Conservation (phyloP, 768 basidiomycete species). For the Auricularia sp. region DNA sequence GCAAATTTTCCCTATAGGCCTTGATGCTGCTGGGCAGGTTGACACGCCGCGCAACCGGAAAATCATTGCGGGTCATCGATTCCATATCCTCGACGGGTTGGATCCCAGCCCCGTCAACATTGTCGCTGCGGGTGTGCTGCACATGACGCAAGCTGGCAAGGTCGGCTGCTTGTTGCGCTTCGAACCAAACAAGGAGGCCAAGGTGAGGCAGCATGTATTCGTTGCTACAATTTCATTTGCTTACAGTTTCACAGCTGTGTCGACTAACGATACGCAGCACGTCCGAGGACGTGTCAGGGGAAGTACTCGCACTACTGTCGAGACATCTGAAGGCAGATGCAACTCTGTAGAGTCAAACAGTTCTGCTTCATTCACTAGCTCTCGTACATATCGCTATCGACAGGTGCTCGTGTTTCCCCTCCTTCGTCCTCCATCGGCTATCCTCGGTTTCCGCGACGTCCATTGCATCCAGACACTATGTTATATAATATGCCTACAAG, state of each 20-base stretch:
- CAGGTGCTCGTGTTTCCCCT: not conserved
- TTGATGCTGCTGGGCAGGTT: constrained; percentile 58
- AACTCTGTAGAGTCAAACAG: not conserved
- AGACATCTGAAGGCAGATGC: constrained; percentile 16
- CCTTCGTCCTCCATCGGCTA: not conserved
- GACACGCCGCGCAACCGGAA: constrained; percentile 64
- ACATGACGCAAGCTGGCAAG: constrained; percentile 85
- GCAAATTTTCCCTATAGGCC: constrained; percentile 66
- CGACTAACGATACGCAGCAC: constrained; percentile 91
- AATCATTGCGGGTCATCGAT: constrained; percentile 64
- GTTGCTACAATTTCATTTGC: not conserved
- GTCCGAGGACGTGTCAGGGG: constrained; percentile 75
- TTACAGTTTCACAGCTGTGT: constrained; percentile 50
- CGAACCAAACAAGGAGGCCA: constrained; percentile 93
- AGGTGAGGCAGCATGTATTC: constrained; percentile 39
- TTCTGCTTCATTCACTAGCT: not conserved
- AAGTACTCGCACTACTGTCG: constrained; percentile 48
- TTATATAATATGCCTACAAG: not conserved
- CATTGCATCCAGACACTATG: not conserved
- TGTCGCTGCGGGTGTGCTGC: constrained; percentile 92
- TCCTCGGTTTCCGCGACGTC: not conserved
- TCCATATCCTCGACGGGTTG: constrained; percentile 71
- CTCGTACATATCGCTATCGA: not conserved
- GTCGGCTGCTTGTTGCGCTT: constrained; percentile 88
- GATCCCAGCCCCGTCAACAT: constrained; percentile 93